These are phyloP conservation scores for Tricharina praecox DNA, from an alignment of 495 filamentous ascomycete species.

Conservation along the genomic window DNA sequence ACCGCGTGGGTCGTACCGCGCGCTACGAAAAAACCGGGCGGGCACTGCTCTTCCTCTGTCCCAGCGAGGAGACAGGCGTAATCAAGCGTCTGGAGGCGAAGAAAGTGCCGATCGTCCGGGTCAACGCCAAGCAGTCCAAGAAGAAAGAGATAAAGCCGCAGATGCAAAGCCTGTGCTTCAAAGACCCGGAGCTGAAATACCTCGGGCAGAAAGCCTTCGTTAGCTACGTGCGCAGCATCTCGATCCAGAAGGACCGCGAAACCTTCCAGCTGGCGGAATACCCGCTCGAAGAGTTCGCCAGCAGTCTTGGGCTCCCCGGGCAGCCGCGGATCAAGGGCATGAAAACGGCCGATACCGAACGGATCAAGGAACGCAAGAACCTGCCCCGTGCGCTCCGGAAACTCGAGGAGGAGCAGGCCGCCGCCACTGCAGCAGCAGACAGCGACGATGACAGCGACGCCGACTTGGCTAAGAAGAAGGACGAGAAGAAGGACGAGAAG, in stretches of 20 bases:
- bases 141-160: constrained; percentile 67
- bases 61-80: constrained; percentile 79
- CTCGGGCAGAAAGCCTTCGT: constrained; percentile 91
- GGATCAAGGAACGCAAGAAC: constrained; percentile 67
- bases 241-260: constrained; percentile 83
- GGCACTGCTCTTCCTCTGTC: constrained; percentile 81
- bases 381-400: constrained; percentile 39
- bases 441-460: constrained; percentile 1
- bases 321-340: constrained; percentile 76
- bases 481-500: constrained; percentile 41
- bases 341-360: constrained; percentile 56
- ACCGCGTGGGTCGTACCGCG: constrained; percentile 86
- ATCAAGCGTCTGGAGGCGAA: constrained; percentile 64
- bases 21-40: constrained; percentile 77
- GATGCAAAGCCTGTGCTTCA: constrained; percentile 84
- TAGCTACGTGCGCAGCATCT: constrained; percentile 64
- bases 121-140: constrained; percentile 56
- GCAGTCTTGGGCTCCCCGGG: constrained; percentile 73
- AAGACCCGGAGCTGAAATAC: constrained; percentile 86
- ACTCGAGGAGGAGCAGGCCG: constrained; percentile 35
- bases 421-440: constrained; percentile 37
- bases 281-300: constrained; percentile 68
- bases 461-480: constrained; percentile 30
- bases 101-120: constrained; percentile 72
- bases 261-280: constrained; percentile 68